Percentiles rank a stretch among this genome's conserved stretches.
Conservation (phyloP, 106 monocot genomes). For the Acorus gramineus region DNA sequence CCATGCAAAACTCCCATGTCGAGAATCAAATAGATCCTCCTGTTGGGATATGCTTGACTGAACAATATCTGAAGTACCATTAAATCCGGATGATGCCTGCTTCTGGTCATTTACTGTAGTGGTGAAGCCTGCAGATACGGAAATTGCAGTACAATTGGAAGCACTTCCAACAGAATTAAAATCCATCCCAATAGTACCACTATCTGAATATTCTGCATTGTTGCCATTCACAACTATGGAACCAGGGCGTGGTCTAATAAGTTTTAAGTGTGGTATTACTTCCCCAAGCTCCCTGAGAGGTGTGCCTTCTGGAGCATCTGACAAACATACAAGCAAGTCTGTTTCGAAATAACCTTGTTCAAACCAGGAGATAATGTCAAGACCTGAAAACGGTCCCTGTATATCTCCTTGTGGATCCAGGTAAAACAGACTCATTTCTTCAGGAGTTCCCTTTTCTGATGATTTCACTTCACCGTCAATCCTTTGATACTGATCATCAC, state of each 20-base stretch:
- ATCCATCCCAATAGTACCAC: neutral
- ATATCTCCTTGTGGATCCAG: conserved; percentile 83
- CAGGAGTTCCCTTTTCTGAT: conserved; percentile 18
- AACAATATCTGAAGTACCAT: conserved; percentile 11
- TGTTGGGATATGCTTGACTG: conserved; percentile 17
- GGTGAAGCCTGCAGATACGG: conserved; percentile 1
- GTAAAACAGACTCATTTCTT: conserved; percentile 79
- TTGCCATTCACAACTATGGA: neutral
- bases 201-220: conserved; percentile 20
- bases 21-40: conserved; percentile 15
- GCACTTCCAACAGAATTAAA: too few relatives aligned
- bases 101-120: conserved; percentile 5
- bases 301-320: conserved; percentile 67
- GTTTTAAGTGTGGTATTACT: conserved; percentile 65
- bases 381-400: conserved; percentile 89
- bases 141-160: too few relatives aligned
- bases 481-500: conserved; percentile 7
- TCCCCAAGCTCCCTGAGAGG: conserved; percentile 74
- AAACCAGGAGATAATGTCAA: conserved; percentile 90
- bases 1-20: conserved; percentile 10
- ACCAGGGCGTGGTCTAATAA: conserved; percentile 10
- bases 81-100: conserved; percentile 5
- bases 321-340: conserved; percentile 74
- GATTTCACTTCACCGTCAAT: conserved; percentile 9
- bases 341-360: conserved; percentile 82